phyloP scores from a whole-genome alignment of 1,284 basidiomycete genomes.

The Acaromyces ingoldii region DNA sequence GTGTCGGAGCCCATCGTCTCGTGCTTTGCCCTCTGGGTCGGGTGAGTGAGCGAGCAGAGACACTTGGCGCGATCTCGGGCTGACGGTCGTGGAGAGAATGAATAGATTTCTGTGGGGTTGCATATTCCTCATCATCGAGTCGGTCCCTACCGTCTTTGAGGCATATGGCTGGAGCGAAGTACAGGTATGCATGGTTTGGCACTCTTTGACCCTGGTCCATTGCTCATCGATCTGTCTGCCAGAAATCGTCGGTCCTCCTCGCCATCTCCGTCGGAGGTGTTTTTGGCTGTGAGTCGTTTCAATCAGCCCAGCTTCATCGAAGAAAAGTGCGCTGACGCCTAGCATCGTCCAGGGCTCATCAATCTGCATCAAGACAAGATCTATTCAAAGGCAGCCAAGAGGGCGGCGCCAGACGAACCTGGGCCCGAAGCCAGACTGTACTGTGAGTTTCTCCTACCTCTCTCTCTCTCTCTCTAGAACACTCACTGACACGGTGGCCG shows the following conservation, averaged over 20 bases:
- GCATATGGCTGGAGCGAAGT: conserved; percentile 29
- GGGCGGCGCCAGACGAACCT: conserved; percentile 22
- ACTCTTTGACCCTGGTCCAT: too few species aligned
- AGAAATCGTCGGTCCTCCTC: conserved; percentile 30
- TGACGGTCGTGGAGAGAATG: too few species aligned
- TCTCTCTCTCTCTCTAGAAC: too few species aligned
- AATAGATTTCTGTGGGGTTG: conserved; percentile 26
- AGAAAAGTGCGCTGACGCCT: too few species aligned
- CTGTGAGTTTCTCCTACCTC: too few species aligned
- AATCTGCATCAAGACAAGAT: conserved; percentile 55
- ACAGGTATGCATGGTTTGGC: too few species aligned
- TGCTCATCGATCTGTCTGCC: too few species aligned
- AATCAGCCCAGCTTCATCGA: too few species aligned
- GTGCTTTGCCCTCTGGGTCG: conserved; percentile 54
- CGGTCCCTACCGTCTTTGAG: conserved; percentile 42
- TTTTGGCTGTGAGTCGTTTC: too few species aligned
- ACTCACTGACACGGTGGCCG: too few species aligned
- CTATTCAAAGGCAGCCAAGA: conserved; percentile 16
- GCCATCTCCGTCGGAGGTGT: conserved; percentile 30
- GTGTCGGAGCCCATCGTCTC: conserved; percentile 55
- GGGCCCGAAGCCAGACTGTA: conserved; percentile 56
- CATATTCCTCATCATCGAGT: conserved; percentile 27
- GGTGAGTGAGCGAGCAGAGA: too few species aligned
- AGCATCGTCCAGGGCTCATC: conserved; percentile 59
- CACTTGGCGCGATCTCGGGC: too few species aligned